Conservation (phyloP, 306 rosid species). For the Cicer judaicum region DNA sequence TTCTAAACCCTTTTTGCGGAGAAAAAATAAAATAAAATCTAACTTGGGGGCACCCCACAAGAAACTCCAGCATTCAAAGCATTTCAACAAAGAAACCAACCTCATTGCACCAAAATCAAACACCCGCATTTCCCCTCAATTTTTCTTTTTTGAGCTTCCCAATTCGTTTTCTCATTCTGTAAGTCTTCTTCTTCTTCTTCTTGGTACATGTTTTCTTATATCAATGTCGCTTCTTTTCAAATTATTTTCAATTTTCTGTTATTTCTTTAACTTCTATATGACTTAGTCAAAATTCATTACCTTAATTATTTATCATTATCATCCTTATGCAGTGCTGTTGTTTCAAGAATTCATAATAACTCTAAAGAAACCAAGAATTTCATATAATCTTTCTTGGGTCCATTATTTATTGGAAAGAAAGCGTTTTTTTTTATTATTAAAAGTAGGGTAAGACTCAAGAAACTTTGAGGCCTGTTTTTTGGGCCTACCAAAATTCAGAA, state of each 20-base stretch:
- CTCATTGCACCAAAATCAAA: not conserved
- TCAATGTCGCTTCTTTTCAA: not conserved
- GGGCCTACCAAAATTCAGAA: constrained; percentile 50
- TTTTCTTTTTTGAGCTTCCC: constrained; percentile 42
- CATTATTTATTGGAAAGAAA: constrained; percentile 25
- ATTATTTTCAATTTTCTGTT: not conserved
- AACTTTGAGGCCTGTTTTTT: constrained; percentile 27
- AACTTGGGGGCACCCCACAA: constrained; percentile 40
- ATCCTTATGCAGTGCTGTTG: constrained; percentile 18
- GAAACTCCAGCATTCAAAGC: constrained; percentile 3
- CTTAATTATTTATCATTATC: not conserved
- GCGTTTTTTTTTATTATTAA: constrained; percentile 10
- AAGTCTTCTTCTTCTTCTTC: constrained; percentile 29
- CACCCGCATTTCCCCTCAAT: not conserved
- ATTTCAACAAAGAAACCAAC: not conserved
- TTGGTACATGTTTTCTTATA: not conserved
- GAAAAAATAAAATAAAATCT: constrained; percentile 7
- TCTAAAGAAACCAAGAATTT: constrained; percentile 31
- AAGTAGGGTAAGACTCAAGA: constrained; percentile 16
- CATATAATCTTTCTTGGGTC: constrained; percentile 16
- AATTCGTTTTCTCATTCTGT: constrained; percentile 43
- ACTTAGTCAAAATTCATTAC: constrained; percentile 8
- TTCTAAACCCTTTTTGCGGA: not conserved
- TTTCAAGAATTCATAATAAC: constrained; percentile 11
- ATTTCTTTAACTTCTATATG: not conserved